Conservation (phyloP, 1,139 yeast species). For the Candida labiduridarum region DNA sequence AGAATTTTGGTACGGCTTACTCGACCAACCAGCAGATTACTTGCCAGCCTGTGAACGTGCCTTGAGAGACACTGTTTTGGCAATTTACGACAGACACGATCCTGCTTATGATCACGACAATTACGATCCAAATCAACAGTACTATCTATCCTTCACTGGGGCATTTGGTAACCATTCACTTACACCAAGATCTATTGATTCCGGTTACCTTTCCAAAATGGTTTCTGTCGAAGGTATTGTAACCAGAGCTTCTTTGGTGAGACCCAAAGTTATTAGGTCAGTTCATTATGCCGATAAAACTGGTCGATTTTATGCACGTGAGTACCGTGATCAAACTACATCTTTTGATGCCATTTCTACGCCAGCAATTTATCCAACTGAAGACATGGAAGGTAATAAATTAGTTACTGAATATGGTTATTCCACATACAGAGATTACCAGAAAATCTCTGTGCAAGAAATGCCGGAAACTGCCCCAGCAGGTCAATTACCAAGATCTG, state of each 20-base stretch:
- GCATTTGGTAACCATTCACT: constrained; percentile 88
- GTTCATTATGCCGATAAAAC: constrained; percentile 93
- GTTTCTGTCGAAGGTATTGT: constrained; percentile 95
- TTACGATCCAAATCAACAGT: constrained; percentile 64
- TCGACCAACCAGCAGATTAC: constrained; percentile 78
- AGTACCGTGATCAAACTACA: constrained; percentile 91
- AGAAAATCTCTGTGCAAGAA: constrained; percentile 90
- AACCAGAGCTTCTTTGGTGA: constrained; percentile 86
- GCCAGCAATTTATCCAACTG: constrained; percentile 90
- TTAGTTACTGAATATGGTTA: constrained; percentile 90
- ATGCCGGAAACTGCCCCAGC: constrained; percentile 99
- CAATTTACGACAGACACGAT: constrained; percentile 61
- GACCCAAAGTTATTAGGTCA: constrained; percentile 90
- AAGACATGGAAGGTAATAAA: constrained; percentile 88
- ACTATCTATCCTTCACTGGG: constrained; percentile 83
- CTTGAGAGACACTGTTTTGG: constrained; percentile 74
- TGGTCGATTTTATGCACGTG: constrained; percentile 84
- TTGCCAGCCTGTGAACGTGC: constrained; percentile 92
- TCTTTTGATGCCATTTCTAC: constrained; percentile 84
- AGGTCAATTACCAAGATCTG: constrained; percentile 92
- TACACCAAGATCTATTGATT: constrained; percentile 84
- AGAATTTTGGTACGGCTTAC: constrained; percentile 75
- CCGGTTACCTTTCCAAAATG: constrained; percentile 75
- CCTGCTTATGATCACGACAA: constrained; percentile 43
- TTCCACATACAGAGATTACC: constrained; percentile 92